Evolutionary conservation across 768 basidiomycete genomes (phyloP), one percentile per base, ranked within the genome.

Genomic region (Mycena belliarum): DNA sequence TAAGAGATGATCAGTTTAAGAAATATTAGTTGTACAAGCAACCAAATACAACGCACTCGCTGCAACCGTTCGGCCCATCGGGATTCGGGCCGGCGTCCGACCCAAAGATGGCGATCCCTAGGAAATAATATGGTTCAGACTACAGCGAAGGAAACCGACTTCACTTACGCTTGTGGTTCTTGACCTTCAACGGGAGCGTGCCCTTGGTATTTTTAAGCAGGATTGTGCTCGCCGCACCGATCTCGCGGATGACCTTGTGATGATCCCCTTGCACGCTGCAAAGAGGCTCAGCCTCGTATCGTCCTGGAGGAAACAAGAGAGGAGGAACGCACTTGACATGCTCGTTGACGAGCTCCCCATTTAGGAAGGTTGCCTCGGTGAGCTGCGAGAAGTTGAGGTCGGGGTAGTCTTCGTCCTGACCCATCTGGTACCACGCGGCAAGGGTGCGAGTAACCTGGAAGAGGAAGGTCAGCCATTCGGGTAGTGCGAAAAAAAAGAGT

Each of bases 221-320:
- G 16, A 88, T 81, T 0, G 82, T 84, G 9, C 83, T 83, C 0
- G 86, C 82, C 4, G 82, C 82, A 35, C 81, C 87, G 43, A 88
- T 83, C 37, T 77, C 68, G 7, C 83, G 79, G 43, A 88, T 83
- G 28, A 87, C 56, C 71, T 72, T 88, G 57, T 28, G 55, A 40
- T 62, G 61, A 32, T 62, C 61, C 12, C n/a, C 55, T 47, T 62
- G 56, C 15, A 58, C 61, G 43, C 60, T 61, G 33, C 72, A 37
- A 10, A 37, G 28, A 26, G 43, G 5, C 29, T 32, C 12, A 12
- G 29, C 7, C 29, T 12, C 29, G 5, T 8, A 12, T 41, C 4
- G 23, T 2, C 43, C 15, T 16, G 14, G 11, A 24, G 5, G 9
- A 12, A 44, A 11, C 16, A 18, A 14, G 24, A 44, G 29, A 12